A percentile compares a stretch with the other conserved stretches of the same genome.
phyloP scores from a whole-genome alignment of 139 green algal species.

The Nannochloris sp. region DNA sequence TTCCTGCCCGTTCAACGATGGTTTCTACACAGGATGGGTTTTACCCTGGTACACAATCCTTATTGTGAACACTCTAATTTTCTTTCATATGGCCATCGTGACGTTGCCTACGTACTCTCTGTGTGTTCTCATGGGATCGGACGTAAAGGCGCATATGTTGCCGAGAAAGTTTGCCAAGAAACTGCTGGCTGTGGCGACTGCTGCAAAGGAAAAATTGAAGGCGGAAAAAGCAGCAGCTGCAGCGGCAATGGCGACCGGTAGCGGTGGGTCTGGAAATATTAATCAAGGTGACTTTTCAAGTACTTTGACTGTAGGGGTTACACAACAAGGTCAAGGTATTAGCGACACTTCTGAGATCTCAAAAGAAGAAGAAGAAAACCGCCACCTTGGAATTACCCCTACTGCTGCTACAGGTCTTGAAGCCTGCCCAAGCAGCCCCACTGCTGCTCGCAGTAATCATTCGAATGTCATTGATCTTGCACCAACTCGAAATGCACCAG shows the following conservation, averaged over 20 bases:
- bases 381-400: too few species aligned
- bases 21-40: constrained; percentile 16
- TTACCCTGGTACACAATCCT: constrained; percentile 24
- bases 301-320: too few species aligned
- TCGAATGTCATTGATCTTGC: too few species aligned
- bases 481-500: too few species aligned
- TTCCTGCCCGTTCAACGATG: constrained; percentile 34
- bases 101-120: constrained; percentile 39
- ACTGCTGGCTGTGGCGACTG: background rate
- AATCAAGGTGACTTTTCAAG: too few species aligned
- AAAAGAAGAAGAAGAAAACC: too few species aligned
- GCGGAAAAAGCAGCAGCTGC: constrained; percentile 4
- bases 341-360: too few species aligned
- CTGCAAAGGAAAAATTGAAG: background rate
- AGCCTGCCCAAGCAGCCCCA: too few species aligned
- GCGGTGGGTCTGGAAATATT: background rate
- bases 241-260: background rate
- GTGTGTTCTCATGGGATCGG: constrained; percentile 40
- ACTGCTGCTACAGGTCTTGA: too few species aligned
- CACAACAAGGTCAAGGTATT: too few species aligned
- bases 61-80: constrained; percentile 23
- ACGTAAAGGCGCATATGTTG: constrained; percentile 22
- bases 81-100: constrained; percentile 20
- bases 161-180: constrained; percentile 4
- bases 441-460: too few species aligned